phyloP scores from a whole-genome alignment of 208 protist species.

The Trypanosoma scelopori region DNA sequence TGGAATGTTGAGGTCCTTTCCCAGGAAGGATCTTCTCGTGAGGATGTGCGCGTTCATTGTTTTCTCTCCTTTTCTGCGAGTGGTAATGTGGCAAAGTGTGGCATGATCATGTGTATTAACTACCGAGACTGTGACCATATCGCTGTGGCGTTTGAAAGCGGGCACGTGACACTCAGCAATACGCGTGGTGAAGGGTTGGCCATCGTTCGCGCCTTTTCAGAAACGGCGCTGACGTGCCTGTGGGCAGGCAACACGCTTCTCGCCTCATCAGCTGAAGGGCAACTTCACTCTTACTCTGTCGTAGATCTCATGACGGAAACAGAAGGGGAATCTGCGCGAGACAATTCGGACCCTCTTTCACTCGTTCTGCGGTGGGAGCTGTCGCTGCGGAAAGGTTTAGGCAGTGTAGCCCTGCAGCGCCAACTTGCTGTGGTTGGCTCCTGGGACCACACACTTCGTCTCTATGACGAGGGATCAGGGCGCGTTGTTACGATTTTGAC shows the following conservation, averaged over 20 bases:
- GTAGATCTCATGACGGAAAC: neutral
- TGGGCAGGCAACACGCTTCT: slow-evolving; percentile 46
- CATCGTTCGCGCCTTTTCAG: slow-evolving; percentile 63
- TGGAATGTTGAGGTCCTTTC: slow-evolving; percentile 28
- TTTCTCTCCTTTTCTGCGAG: slow-evolving; percentile 38
- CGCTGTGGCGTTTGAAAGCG: slow-evolving; percentile 70
- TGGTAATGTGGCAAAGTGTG: slow-evolving; percentile 54
- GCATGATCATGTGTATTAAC: slow-evolving; percentile 74
- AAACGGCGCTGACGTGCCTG: slow-evolving; percentile 62
- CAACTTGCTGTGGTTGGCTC: slow-evolving; percentile 57
- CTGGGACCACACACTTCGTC: slow-evolving; percentile 77
- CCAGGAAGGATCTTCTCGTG: neutral
- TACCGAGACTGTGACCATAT: slow-evolving; percentile 33
- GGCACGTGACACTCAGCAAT: slow-evolving; percentile 53
- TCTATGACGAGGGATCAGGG: slow-evolving; percentile 50
- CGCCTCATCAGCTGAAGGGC: slow-evolving; percentile 63
- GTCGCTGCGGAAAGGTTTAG: slow-evolving; percentile 58
- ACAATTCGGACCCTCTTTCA: slow-evolving; percentile 14
- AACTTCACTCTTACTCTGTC: slow-evolving; percentile 63
- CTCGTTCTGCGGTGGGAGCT: slow-evolving; percentile 47
- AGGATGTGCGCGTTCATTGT: slow-evolving; percentile 24
- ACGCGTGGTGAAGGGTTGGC: slow-evolving; percentile 26
- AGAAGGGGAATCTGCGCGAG: neutral
- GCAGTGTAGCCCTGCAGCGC: slow-evolving; percentile 48
- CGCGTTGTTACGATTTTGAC: slow-evolving; percentile 59